These are phyloP conservation scores for Pseudocercospora eumusae DNA, from an alignment of 2,329 filamentous ascomycete genomes.

Conservation along the genomic window DNA sequence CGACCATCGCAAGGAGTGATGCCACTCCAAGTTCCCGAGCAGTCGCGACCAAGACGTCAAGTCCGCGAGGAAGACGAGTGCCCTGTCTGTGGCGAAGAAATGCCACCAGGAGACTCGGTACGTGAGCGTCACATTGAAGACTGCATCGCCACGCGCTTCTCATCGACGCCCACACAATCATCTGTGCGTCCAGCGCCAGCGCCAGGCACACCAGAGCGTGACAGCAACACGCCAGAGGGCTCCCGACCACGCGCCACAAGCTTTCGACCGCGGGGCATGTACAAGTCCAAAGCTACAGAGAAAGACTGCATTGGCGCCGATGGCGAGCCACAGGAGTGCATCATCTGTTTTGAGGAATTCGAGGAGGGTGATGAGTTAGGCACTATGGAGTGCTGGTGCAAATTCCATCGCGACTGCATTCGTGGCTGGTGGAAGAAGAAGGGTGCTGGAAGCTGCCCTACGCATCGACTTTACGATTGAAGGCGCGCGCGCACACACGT, in stretches of 20 bases:
- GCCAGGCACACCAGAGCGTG: constrained; percentile 20
- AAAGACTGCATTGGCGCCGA: constrained; percentile 62
- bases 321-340: constrained; percentile 56
- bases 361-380: constrained; percentile 61
- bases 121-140: constrained; percentile 49
- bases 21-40: background rate
- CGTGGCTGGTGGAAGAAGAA: constrained; percentile 61
- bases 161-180: constrained; percentile 17
- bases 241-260: constrained; percentile 31
- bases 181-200: constrained; percentile 5
- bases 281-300: constrained; percentile 60
- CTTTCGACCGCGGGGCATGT: constrained; percentile 47
- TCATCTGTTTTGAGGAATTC: constrained; percentile 67
- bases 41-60: constrained; percentile 27
- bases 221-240: constrained; percentile 17
- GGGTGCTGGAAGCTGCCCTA: constrained; percentile 60
- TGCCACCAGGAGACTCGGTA: constrained; percentile 57
- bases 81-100: constrained; percentile 71
- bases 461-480: constrained; percentile 54
- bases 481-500: background rate
- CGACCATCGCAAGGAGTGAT: background rate
- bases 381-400: constrained; percentile 63
- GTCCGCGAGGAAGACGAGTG: constrained; percentile 73
- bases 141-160: constrained; percentile 37
- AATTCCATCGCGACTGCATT: constrained; percentile 64